phyloP scores from a whole-genome alignment of 306 rosid species.

The Prunus mongolica region DNA sequence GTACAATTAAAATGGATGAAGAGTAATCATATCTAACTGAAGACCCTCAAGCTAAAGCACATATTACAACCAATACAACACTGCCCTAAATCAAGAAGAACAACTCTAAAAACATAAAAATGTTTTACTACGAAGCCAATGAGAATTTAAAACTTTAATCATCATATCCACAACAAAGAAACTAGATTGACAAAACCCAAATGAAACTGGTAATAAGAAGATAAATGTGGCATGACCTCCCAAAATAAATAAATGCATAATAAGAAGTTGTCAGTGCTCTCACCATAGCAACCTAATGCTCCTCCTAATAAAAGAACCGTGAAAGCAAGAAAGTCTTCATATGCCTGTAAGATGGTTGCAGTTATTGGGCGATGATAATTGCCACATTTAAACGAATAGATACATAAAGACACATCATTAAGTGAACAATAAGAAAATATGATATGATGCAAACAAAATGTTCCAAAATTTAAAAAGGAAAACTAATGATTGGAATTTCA shows the following conservation, averaged over 20 bases:
- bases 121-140: too few relatives aligned
- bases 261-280: constrained; percentile 17
- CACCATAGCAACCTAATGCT: constrained; percentile 65
- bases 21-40: background rate
- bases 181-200: background rate
- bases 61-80: background rate
- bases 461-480: background rate
- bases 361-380: constrained; percentile 11
- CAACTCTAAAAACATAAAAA: background rate
- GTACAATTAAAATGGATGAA: too few relatives aligned
- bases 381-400: background rate
- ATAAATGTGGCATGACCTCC: background rate
- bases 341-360: constrained; percentile 44
- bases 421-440: background rate
- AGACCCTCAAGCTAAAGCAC: background rate
- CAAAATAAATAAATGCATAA: background rate
- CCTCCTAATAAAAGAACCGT: constrained; percentile 44
- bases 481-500: background rate
- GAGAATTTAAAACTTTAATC: background rate
- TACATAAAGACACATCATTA: background rate
- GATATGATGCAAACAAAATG: background rate
- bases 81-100: background rate
- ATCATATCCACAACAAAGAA: background rate
- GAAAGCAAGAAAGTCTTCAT: constrained; percentile 47
- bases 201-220: background rate